Evolutionary conservation across 768 basidiomycete species (phyloP).

Genomic region (Rhizopogon rudus): DNA sequence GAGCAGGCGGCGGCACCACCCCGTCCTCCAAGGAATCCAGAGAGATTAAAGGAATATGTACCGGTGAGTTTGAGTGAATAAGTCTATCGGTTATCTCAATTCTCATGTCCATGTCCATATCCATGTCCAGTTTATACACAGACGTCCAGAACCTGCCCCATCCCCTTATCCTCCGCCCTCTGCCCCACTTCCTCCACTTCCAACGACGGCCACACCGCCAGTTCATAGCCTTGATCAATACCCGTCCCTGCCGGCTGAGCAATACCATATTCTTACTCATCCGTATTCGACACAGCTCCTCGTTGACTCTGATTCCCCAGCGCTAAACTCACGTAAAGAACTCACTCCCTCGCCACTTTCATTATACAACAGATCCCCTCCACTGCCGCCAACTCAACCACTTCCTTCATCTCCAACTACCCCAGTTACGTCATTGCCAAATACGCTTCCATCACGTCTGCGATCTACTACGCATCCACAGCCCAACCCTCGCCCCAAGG

Average conservation of each 20-base stretch:
- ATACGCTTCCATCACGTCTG: too few species aligned
- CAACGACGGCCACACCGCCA: background rate
- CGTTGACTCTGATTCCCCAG: too few species aligned
- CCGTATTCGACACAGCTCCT: too few species aligned
- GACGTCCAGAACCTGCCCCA: background rate
- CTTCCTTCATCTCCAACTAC: too few species aligned
- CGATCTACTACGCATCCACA: too few species aligned
- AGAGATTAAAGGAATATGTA: background rate
- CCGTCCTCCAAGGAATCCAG: background rate
- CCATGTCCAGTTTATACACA: background rate
- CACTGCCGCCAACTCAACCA: too few species aligned
- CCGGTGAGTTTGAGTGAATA: background rate
- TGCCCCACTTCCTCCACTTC: background rate
- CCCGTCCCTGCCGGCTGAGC: background rate
- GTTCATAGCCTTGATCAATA: background rate
- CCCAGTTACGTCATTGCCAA: too few species aligned
- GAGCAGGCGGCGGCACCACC: background rate
- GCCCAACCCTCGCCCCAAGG: background rate
- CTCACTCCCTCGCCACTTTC: too few species aligned
- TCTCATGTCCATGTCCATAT: too few species aligned
- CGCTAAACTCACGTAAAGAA: too few species aligned
- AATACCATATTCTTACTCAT: background rate
- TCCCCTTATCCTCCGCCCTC: background rate
- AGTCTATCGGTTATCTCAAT: too few species aligned
- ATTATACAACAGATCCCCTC: too few species aligned